Percentiles rank a stretch among this genome's conserved stretches.
Conservation (phyloP, 768 basidiomycete genomes). For the Tricholoma sp. region DNA sequence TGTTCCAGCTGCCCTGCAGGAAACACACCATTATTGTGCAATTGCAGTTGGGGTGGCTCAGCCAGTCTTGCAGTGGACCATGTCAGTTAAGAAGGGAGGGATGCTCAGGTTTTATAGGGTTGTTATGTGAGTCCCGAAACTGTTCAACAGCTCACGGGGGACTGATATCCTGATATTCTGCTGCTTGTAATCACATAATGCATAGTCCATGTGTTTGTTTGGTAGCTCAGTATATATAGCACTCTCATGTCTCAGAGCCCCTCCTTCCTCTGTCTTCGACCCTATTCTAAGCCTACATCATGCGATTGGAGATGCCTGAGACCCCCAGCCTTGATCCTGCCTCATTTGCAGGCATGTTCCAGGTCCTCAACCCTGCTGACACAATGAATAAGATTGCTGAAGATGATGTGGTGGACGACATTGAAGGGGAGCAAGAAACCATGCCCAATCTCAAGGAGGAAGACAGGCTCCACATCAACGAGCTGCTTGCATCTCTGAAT, state of each 20-base stretch:
- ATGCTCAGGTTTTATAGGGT: neutral
- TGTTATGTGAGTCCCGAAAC: neutral
- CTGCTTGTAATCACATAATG: neutral
- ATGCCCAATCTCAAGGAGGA: neutral
- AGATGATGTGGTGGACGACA: neutral
- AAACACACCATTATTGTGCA: no score
- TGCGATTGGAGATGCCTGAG: neutral
- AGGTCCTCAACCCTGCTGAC: neutral
- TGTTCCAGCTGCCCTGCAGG: no score
- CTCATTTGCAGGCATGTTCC: neutral
- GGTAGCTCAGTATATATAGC: neutral
- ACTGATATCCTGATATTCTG: neutral
- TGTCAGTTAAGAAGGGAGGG: no score
- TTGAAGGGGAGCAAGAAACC: neutral
- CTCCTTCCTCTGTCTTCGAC: conserved; percentile 16
- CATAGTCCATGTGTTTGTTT: neutral
- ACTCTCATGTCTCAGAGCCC: neutral
- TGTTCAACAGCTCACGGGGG: neutral
- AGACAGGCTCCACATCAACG: neutral
- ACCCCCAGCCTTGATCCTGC: neutral
- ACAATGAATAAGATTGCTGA: neutral
- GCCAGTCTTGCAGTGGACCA: no score
- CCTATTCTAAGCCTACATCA: neutral
- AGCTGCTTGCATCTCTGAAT: neutral
- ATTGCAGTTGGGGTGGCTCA: no score